Evolutionary conservation across 768 basidiomycete species (phyloP).

Genomic region (Trametes sanguinea): DNA sequence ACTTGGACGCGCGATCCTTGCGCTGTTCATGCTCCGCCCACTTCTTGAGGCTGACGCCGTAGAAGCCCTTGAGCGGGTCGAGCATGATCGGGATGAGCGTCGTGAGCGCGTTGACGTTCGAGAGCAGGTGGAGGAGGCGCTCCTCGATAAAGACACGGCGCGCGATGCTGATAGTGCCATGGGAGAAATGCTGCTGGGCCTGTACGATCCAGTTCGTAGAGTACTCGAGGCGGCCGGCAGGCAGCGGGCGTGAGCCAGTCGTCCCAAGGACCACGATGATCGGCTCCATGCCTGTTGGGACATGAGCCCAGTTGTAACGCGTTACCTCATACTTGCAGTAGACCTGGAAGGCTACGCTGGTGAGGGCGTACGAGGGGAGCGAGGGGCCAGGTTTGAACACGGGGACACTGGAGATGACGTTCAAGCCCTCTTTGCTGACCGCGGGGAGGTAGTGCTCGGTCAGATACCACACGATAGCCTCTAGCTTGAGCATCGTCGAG

Average conservation of each 20-base stretch:
- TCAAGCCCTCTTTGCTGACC: conserved; percentile 23
- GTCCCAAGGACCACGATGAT: conserved; percentile 32
- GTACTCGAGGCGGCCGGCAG: conserved; percentile 24
- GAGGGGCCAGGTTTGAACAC: conserved; percentile 17
- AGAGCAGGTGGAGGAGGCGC: conserved; percentile 29
- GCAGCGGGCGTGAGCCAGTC: conserved; percentile 23
- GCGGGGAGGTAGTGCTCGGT: conserved; percentile 30
- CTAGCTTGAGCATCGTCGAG: conserved; percentile 23
- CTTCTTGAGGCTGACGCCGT: conserved; percentile 26
- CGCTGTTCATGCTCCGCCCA: conserved; percentile 31
- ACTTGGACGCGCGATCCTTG: conserved; percentile 26
- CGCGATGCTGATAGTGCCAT: conserved; percentile 31
- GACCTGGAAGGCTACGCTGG: conserved; percentile 27
- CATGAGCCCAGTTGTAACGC: conserved; percentile 24
- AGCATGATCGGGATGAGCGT: conserved; percentile 29
- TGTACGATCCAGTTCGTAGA: conserved; percentile 28
- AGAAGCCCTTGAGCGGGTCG: conserved; percentile 19
- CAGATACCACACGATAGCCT: conserved; percentile 30
- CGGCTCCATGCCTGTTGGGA: conserved; percentile 22
- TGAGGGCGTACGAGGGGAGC: conserved; percentile 26
- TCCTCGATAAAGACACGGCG: conserved; percentile 31
- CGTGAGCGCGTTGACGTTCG: conserved; percentile 31
- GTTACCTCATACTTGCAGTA: conserved; percentile 26
- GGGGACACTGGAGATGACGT: conserved; percentile 32
- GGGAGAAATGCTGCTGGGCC: conserved; percentile 24